phyloP scores from a whole-genome alignment of 2,329 filamentous ascomycete species.

The Xylariomycetidae sp. region DNA sequence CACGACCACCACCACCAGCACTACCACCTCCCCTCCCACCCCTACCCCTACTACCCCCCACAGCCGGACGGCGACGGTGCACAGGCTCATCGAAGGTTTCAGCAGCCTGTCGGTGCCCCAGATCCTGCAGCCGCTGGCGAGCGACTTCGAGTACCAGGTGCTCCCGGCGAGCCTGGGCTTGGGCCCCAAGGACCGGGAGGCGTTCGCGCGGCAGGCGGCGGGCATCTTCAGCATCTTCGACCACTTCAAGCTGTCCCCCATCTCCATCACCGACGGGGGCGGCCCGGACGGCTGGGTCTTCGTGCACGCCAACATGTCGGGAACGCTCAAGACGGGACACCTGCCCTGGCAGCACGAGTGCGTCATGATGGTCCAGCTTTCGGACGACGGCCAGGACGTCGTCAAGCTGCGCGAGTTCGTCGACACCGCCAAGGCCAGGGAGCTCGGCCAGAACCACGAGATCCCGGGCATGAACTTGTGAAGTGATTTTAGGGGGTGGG shows the following conservation, averaged over 20 bases:
- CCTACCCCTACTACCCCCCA: constrained; percentile 2
- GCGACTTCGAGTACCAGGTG: constrained; percentile 34
- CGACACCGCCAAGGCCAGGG: constrained; percentile 34
- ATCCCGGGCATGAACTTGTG: no score
- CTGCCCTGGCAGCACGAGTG: constrained; percentile 29
- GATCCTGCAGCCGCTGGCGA: constrained; percentile 30
- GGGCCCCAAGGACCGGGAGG: constrained; percentile 27
- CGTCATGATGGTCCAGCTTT: constrained; percentile 26
- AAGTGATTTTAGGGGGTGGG: not conserved
- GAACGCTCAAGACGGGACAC: constrained; percentile 17
- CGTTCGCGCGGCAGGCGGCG: constrained; percentile 34
- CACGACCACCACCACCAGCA: no score
- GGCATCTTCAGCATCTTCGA: constrained; percentile 37
- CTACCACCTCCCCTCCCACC: no score
- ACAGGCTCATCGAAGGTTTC: constrained; percentile 31
- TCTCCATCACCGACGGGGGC: constrained; percentile 27
- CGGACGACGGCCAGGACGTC: constrained; percentile 21
- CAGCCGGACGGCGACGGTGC: constrained; percentile 9
- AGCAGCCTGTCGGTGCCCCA: constrained; percentile 32
- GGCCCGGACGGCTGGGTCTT: constrained; percentile 30
- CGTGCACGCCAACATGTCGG: constrained; percentile 32
- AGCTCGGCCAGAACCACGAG: constrained; percentile 27
- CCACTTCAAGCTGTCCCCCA: constrained; percentile 34
- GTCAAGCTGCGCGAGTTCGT: constrained; percentile 34
- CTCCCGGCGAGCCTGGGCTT: constrained; percentile 35